Evolutionary conservation across 2,329 filamentous ascomycete species (phyloP).

Genomic region (Apiospora kogelbergensis): DNA sequence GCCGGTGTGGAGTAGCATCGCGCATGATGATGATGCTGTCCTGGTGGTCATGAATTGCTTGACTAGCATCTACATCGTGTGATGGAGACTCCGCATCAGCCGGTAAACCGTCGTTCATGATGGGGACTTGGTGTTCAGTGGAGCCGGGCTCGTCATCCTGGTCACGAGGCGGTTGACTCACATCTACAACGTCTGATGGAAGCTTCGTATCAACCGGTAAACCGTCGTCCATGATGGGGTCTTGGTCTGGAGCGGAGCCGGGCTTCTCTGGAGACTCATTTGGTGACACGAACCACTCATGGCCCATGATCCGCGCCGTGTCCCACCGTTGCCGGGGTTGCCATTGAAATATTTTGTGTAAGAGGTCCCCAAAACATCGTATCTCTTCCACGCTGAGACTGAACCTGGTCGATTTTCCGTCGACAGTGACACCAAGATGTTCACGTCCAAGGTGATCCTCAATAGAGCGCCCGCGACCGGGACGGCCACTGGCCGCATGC

Average conservation of each 20-base stretch:
- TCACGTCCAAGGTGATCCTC: neutral
- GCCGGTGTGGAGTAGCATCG: no score
- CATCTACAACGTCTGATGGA: no score
- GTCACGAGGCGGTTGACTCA: neutral
- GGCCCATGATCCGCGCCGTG: neutral
- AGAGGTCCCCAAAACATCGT: slow-evolving; percentile 2
- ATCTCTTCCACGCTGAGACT: slow-evolving; percentile 12
- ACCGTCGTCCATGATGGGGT: neutral
- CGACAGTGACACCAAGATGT: neutral
- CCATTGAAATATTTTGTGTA: slow-evolving; percentile 14
- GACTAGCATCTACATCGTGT: no score
- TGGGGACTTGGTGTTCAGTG: neutral
- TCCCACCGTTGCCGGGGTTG: neutral
- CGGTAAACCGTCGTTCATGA: neutral
- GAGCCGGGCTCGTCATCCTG: no score
- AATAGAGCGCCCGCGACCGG: neutral
- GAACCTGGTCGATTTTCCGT: neutral
- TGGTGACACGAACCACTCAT: neutral
- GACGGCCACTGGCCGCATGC: no score
- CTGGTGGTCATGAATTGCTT: neutral
- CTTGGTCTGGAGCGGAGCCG: no score
- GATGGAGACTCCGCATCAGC: no score
- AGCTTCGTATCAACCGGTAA: neutral
- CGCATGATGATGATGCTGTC: neutral
- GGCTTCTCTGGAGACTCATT: no score